A percentile compares a stretch with the other conserved stretches of the same genome.
Evolutionary conservation across 2,329 filamentous ascomycete species (phyloP).

Genomic region (Claviceps spartinae): DNA sequence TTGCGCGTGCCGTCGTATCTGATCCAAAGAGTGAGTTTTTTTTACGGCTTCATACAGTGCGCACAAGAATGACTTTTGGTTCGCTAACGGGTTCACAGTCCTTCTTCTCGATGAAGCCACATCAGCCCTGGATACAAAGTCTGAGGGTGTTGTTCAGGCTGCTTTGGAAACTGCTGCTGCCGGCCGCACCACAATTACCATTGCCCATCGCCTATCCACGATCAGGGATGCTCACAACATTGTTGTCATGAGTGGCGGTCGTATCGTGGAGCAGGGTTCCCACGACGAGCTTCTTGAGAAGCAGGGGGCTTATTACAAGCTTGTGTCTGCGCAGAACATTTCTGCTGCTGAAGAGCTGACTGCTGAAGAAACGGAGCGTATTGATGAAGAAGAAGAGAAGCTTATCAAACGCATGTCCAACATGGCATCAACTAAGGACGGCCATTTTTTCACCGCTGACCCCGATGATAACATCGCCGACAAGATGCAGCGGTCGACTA

Average conservation of each 20-base stretch:
- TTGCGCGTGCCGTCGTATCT: conserved; percentile 78
- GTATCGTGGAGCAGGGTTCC: conserved; percentile 84
- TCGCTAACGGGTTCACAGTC: conserved; percentile 30
- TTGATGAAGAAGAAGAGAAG: conserved; percentile 36
- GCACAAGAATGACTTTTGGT: background rate
- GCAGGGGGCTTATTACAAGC: conserved; percentile 62
- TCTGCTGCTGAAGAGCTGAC: conserved; percentile 42
- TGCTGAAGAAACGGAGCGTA: conserved; percentile 34
- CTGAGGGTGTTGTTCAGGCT: conserved; percentile 86
- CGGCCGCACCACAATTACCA: conserved; percentile 87
- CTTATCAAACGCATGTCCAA: conserved; percentile 29
- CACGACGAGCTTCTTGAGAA: conserved; percentile 65
- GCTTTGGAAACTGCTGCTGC: conserved; percentile 76
- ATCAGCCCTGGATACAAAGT: conserved; percentile 84
- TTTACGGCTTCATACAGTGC: background rate
- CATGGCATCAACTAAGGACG: conserved; percentile 27
- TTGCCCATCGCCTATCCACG: conserved; percentile 88
- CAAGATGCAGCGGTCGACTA: conserved; percentile 41
- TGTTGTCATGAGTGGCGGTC: conserved; percentile 74
- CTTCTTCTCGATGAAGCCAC: conserved; percentile 91
- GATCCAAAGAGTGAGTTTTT: conserved; percentile 57
- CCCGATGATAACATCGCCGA: conserved; percentile 48
- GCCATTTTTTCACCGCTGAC: conserved; percentile 34
- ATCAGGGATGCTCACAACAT: conserved; percentile 94
- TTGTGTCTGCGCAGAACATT: conserved; percentile 83